These are phyloP conservation scores for Sordariomycetes sp. DNA, from an alignment of 2,329 filamentous ascomycete species.

Conservation along the genomic window DNA sequence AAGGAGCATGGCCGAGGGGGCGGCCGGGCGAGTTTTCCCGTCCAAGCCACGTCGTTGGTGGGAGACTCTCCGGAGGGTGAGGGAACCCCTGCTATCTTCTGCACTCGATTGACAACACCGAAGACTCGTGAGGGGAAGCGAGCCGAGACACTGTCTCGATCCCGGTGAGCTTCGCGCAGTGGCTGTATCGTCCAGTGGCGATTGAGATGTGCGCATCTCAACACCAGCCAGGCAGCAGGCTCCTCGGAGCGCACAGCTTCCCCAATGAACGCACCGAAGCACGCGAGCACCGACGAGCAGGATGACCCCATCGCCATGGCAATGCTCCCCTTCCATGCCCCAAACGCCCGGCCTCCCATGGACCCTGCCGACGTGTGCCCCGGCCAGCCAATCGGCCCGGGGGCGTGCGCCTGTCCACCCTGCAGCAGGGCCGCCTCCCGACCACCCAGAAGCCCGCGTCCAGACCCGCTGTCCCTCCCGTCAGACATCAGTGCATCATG, in stretches of 20 bases:
- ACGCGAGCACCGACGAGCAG: neutral
- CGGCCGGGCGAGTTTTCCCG: neutral
- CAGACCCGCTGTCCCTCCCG: neutral
- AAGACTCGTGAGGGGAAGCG: neutral
- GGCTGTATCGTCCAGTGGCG: neutral
- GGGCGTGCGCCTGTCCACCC: neutral
- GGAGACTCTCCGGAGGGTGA: neutral
- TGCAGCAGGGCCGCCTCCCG: neutral
- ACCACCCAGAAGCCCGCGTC: constrained; percentile 1
- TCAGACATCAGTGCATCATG: constrained; percentile 4
- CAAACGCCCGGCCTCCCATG: no score
- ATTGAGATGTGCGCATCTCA: neutral
- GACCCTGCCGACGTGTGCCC: neutral
- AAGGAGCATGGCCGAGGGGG: neutral
- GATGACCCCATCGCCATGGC: neutral
- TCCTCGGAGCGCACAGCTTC: neutral
- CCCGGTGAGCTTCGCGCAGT: neutral
- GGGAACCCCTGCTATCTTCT: neutral
- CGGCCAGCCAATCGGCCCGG: neutral
- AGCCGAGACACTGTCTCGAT: neutral
- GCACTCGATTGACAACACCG: neutral
- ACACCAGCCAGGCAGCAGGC: neutral
- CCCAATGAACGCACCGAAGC: neutral
- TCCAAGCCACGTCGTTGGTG: neutral
- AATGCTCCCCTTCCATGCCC: no score